Conservation (phyloP, 805 yeast species). For the Pichia exigua region DNA sequence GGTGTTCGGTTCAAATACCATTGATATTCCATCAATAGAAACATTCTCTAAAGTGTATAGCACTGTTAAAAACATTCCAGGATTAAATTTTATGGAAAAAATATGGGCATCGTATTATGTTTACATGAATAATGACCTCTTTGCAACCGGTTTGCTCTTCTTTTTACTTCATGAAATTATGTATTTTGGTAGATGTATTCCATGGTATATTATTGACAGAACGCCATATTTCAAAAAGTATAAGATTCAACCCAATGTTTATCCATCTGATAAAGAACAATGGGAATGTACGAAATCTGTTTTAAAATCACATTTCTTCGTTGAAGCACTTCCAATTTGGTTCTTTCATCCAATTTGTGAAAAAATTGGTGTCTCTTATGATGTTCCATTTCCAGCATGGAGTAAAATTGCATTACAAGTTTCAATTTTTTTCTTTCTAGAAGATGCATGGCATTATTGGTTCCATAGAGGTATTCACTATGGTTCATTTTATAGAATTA, state of each 20-base stretch:
- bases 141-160: conserved; percentile 87
- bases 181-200: conserved; percentile 88
- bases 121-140: conserved; percentile 76
- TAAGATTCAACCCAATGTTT: conserved; percentile 83
- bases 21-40: conserved; percentile 17
- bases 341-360: conserved; percentile 91
- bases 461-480: conserved; percentile 86
- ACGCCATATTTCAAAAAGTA: conserved; percentile 79
- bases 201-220: conserved; percentile 84
- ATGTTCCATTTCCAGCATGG: conserved; percentile 78
- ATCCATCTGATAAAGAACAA: conserved; percentile 77
- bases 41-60: conserved; percentile 21
- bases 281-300: conserved; percentile 89
- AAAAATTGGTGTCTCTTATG: conserved; percentile 64
- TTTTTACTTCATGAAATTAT: conserved; percentile 77
- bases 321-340: conserved; percentile 96
- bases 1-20: conserved; percentile 21
- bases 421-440: conserved; percentile 70
- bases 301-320: conserved; percentile 76
- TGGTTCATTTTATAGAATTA: conserved; percentile 82
- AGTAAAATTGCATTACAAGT: conserved; percentile 58
- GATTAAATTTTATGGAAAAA: conserved; percentile 44
- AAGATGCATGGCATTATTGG: conserved; percentile 97
- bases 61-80: conserved; percentile 20
- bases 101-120: conserved; percentile 87